Percentiles rank a stretch among this genome's conserved stretches.
phyloP scores from a whole-genome alignment of 805 yeast species.

The Pichia scutulata region DNA sequence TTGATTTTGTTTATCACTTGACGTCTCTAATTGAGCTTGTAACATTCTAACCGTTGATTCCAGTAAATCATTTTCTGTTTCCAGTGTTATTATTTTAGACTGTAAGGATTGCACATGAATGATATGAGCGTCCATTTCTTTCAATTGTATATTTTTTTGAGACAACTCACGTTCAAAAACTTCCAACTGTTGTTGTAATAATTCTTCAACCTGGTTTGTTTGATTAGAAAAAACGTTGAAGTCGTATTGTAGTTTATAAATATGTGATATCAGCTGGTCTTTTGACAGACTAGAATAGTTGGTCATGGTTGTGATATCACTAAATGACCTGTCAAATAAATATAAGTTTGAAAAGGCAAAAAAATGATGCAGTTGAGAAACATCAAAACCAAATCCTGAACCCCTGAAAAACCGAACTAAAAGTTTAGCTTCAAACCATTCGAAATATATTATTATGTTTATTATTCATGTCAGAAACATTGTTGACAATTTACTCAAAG shows the following conservation, averaged over 20 bases:
- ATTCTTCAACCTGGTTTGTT: conserved; percentile 6
- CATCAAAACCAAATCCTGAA: not conserved
- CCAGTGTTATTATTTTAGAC: conserved; percentile 14
- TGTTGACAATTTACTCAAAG: conserved; percentile 4
- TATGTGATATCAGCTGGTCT: conserved; percentile 3
- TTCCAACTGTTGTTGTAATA: conserved; percentile 3
- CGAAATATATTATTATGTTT: not conserved
- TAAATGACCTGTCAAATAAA: not conserved
- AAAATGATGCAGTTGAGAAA: not conserved
- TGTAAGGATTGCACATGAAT: not conserved
- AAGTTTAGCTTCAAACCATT: not conserved
- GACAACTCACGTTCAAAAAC: conserved; percentile 11
- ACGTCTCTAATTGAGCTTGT: conserved; percentile 4
- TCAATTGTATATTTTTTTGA: not conserved
- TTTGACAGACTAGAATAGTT: not conserved
- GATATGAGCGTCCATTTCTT: not conserved
- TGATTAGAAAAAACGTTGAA: conserved; percentile 2
- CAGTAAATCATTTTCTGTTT: conserved; percentile 20
- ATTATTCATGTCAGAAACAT: not conserved
- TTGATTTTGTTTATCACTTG: conserved; percentile 14
- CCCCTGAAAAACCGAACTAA: not conserved
- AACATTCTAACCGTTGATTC: conserved; percentile 18
- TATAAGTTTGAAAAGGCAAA: too few species aligned
- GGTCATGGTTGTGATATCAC: not conserved
- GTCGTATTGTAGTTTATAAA: not conserved